phyloP scores from a whole-genome alignment of 202 grass and related monocot genomes.

The Setaria italica region DNA sequence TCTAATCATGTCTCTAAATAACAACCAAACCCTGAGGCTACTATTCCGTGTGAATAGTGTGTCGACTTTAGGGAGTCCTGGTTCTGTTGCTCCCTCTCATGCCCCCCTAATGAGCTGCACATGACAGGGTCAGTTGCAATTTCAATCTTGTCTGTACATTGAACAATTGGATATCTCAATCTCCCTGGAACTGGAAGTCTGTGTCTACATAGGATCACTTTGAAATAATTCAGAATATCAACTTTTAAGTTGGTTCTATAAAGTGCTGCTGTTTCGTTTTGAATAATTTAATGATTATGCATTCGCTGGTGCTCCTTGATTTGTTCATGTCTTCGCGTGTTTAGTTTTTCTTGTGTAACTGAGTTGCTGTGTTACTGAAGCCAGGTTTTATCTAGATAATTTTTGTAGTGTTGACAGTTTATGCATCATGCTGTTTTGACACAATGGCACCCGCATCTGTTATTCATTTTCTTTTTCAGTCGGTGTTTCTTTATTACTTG shows the following conservation, averaged over 20 bases:
- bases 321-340: background rate
- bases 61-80: background rate
- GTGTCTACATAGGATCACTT: background rate
- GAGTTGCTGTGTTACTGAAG: background rate
- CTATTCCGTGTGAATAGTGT: background rate
- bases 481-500: slow-evolving; percentile 13
- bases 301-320: background rate
- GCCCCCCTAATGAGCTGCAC: background rate
- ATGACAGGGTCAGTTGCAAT: slow-evolving; percentile 15
- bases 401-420: background rate
- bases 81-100: background rate
- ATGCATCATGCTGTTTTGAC: background rate
- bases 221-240: slow-evolving; percentile 6
- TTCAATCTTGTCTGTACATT: background rate
- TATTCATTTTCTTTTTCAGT: slow-evolving; percentile 11
- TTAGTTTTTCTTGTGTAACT: background rate
- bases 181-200: background rate
- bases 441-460: background rate
- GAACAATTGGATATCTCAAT: slow-evolving; percentile 22
- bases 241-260: background rate
- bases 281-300: background rate
- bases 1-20: background rate
- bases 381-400: background rate
- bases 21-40: background rate
- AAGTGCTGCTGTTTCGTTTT: background rate